A percentile compares a stretch with the other conserved stretches of the same genome.
Evolutionary conservation across 164 flowering plant species (phyloP).

Genomic region (Echeveria elegans): DNA sequence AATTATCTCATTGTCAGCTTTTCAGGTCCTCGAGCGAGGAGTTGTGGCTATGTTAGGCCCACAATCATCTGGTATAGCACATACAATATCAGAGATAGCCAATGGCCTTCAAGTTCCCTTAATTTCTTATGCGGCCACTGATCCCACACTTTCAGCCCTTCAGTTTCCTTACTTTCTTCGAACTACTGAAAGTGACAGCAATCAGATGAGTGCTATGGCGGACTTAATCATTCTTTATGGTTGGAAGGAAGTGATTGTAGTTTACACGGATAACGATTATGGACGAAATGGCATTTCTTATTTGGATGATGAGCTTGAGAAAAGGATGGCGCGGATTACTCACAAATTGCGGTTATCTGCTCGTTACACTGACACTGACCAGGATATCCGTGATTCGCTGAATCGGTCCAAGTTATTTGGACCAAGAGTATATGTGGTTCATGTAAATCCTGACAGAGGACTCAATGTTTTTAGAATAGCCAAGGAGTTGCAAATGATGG

Average conservation of each 20-base stretch:
- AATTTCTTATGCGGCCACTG: constrained; percentile 72
- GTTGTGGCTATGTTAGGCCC: constrained; percentile 77
- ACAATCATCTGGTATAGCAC: constrained; percentile 73
- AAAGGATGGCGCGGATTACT: constrained; percentile 25
- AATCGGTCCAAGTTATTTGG: constrained; percentile 30
- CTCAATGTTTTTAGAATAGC: constrained; percentile 44
- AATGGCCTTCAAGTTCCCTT: constrained; percentile 71
- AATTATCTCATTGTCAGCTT: constrained; percentile 31
- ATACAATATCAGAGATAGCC: constrained; percentile 48
- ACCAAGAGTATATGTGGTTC: constrained; percentile 71
- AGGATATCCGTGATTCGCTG: constrained; percentile 25
- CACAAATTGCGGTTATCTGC: constrained; percentile 36
- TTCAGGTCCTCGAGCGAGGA: constrained; percentile 52
- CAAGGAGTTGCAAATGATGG: constrained; percentile 52
- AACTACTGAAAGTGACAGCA: constrained; percentile 45
- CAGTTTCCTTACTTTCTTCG: constrained; percentile 70
- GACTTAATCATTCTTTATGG: constrained; percentile 43
- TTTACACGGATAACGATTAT: constrained; percentile 59
- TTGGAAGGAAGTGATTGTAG: constrained; percentile 58
- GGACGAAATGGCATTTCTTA: constrained; percentile 63
- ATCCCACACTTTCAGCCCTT: constrained; percentile 71
- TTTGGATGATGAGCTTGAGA: constrained; percentile 47
- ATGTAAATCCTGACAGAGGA: constrained; percentile 47
- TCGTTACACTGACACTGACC: constrained; percentile 17
- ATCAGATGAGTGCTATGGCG: constrained; percentile 78